Conservation (phyloP, 129 eudicot genomes). For the Sambucus nigra region DNA sequence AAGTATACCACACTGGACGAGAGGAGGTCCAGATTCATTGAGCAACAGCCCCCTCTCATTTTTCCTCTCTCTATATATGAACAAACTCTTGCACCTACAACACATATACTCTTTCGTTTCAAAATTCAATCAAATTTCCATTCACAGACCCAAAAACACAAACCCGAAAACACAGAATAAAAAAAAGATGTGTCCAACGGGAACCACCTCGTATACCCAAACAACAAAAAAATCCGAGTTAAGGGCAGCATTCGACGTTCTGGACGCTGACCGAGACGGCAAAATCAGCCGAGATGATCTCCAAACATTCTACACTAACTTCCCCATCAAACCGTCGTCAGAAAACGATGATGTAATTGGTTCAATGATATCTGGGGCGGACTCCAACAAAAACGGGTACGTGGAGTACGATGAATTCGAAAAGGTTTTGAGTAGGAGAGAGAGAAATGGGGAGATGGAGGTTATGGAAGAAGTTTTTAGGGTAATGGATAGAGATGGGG, state of each 20-base stretch:
- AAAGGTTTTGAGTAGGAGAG: slow-evolving; percentile 26
- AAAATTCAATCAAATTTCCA: no score
- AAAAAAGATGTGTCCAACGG: slow-evolving; percentile 71
- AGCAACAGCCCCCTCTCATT: no score
- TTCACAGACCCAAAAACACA: no score
- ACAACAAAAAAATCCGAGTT: slow-evolving; percentile 28
- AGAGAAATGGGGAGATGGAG: not conserved
- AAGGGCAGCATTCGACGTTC: slow-evolving; percentile 62
- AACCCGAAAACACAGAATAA: not conserved
- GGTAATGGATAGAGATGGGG: slow-evolving; percentile 77
- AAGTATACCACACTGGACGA: no score
- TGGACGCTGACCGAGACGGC: slow-evolving; percentile 87
- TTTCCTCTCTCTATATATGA: no score
- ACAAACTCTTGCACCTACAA: no score
- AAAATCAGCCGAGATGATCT: no score
- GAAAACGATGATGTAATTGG: slow-evolving; percentile 54
- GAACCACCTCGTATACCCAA: slow-evolving; percentile 15
- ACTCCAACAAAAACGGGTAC: slow-evolving; percentile 55
- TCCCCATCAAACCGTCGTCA: no score
- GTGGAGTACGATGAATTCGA: slow-evolving; percentile 79
- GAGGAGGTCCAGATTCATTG: no score
- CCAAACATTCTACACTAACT: no score
- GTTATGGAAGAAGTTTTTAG: slow-evolving; percentile 64
- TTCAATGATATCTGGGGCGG: slow-evolving; percentile 70
- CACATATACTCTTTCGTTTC: no score